Conservation (phyloP, 2,329 filamentous ascomycete species). For the Hirsutella thompsonii region DNA sequence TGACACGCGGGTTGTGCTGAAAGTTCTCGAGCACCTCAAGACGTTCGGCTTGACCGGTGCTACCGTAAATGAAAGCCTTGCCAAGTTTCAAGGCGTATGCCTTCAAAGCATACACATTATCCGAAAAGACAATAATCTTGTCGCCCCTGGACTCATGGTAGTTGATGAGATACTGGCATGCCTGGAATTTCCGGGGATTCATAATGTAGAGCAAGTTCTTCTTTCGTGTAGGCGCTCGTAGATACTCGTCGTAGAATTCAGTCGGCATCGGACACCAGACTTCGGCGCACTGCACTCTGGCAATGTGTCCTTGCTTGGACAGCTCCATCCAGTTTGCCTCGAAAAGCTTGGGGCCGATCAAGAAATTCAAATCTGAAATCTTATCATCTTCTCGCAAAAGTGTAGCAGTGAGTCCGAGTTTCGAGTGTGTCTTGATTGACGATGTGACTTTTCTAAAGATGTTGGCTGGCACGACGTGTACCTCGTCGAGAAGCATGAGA, state of each 20-base stretch:
- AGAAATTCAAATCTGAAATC: conserved; percentile 91
- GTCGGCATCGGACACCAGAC: conserved; percentile 99
- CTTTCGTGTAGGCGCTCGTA: conserved; percentile 47
- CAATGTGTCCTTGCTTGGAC: conserved; percentile 92
- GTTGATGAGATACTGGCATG: conserved; percentile 95
- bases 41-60: conserved; percentile 74
- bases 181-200: conserved; percentile 96
- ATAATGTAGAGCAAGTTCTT: conserved; percentile 67
- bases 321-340: conserved; percentile 99
- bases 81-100: conserved; percentile 72
- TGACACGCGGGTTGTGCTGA: conserved; percentile 79
- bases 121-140: conserved; percentile 96
- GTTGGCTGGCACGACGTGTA: conserved; percentile 92
- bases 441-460: conserved; percentile 94
- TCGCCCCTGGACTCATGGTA: conserved; percentile 91
- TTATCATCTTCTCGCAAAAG: conserved; percentile 95
- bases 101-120: conserved; percentile 88
- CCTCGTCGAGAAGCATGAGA: conserved; percentile 91
- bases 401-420: conserved; percentile 87
- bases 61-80: conserved; percentile 86
- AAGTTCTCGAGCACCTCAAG: conserved; percentile 86
- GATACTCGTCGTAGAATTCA: conserved; percentile 93
- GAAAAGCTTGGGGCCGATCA: conserved; percentile 94
- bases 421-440: conserved; percentile 87
- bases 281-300: conserved; percentile 92